These are phyloP conservation scores for Lophiotrema nucula DNA, from an alignment of 495 filamentous ascomycete species.

Conservation along the genomic window DNA sequence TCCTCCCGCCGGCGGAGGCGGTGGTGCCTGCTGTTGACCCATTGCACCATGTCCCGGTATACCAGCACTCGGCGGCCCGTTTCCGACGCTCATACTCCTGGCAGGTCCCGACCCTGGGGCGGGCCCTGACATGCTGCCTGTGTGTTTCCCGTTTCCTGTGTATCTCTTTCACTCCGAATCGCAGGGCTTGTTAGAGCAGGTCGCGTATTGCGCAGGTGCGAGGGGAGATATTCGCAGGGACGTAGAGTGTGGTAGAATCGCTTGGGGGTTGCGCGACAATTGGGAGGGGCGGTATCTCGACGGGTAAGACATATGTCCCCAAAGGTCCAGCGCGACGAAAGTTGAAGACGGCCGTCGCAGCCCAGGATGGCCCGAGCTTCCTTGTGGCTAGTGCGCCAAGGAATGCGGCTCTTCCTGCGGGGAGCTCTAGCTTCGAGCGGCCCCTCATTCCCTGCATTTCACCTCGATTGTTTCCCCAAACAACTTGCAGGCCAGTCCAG, in stretches of 20 bases:
- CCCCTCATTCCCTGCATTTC: neutral
- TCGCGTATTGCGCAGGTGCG: too few species aligned
- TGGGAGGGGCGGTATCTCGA: neutral
- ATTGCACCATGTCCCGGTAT: slow-evolving; percentile 56
- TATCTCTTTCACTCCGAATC: slow-evolving; percentile 28
- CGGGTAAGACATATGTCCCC: neutral
- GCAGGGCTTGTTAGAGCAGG: too few species aligned
- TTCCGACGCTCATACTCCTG: slow-evolving; percentile 32
- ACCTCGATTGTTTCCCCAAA: slow-evolving; percentile 1
- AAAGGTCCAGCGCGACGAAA: neutral
- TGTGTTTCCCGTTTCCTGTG: slow-evolving; percentile 4
- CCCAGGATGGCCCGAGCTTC: neutral
- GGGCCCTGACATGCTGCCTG: slow-evolving; percentile 32
- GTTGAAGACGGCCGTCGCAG: too few species aligned
- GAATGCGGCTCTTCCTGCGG: neutral
- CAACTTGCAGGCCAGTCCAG: too few species aligned
- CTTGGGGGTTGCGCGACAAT: neutral
- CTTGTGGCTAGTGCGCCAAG: neutral
- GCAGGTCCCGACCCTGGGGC: slow-evolving; percentile 24
- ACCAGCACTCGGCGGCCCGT: slow-evolving; percentile 46
- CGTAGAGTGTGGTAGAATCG: neutral
- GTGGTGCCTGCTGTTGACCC: slow-evolving; percentile 35
- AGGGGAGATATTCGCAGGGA: neutral
- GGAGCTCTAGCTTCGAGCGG: neutral
- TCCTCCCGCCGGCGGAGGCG: slow-evolving; percentile 43